These are phyloP conservation scores for Dissophora globulifera DNA, from an alignment of 192 early-diverging fungal species.

Conservation along the genomic window DNA sequence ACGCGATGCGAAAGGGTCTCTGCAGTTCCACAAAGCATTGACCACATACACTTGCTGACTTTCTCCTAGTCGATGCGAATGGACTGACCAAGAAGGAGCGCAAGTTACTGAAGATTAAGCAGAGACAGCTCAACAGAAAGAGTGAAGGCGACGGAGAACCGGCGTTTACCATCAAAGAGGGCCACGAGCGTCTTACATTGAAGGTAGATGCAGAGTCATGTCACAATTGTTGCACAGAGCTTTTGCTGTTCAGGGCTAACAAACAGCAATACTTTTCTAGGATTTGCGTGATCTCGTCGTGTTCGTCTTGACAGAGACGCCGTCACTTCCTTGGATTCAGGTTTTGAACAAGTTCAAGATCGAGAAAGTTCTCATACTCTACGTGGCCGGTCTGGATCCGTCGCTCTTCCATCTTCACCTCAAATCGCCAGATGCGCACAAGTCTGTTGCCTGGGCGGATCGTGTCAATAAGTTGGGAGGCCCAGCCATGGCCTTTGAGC, in stretches of 20 bases:
- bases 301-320: constrained; percentile 54
- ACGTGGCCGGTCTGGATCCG: constrained; percentile 56
- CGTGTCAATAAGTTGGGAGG: constrained; percentile 14
- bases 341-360: constrained; percentile 50
- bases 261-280: too few species aligned
- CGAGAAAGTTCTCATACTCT: constrained; percentile 53
- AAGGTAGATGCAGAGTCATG: constrained; percentile 1
- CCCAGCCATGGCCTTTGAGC: constrained; percentile 13
- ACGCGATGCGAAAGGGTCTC: too few species aligned
- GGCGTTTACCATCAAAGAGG: constrained; percentile 12
- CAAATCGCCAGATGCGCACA: constrained; percentile 30
- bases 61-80: constrained; percentile 20
- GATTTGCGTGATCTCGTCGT: constrained; percentile 59
- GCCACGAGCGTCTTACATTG: constrained; percentile 27
- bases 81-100: constrained; percentile 45
- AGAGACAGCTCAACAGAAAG: constrained; percentile 23
- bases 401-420: constrained; percentile 45
- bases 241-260: too few species aligned
- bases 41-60: too few species aligned
- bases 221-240: neutral
- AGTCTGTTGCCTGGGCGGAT: constrained; percentile 9
- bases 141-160: constrained; percentile 33
- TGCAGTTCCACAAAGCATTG: too few species aligned
- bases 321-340: constrained; percentile 43
- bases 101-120: constrained; percentile 25